A percentile compares a stretch with the other conserved stretches of the same genome.
Conservation (phyloP, 116 monocot species). For the Cymodocea nodosa region DNA sequence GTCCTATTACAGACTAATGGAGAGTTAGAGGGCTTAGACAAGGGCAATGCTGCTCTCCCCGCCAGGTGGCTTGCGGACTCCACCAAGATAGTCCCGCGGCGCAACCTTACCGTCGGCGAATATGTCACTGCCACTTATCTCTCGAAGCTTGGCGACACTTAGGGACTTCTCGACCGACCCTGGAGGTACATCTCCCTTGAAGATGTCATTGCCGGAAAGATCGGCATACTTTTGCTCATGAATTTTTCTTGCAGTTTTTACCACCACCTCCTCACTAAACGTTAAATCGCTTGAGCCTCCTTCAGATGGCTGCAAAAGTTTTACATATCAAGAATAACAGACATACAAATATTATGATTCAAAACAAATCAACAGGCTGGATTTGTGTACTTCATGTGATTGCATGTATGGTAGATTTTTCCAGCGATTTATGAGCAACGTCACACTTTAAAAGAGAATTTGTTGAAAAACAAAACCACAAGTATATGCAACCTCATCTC, state of each 20-base stretch:
- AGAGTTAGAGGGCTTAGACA: conserved; percentile 16
- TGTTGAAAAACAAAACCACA: no score
- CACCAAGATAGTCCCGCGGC: conserved; percentile 55
- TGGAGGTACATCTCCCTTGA: conserved; percentile 37
- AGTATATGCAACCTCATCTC: no score
- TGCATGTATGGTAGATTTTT: not conserved
- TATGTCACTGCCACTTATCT: conserved; percentile 72
- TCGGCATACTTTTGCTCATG: conserved; percentile 47
- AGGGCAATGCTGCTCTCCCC: conserved; percentile 76
- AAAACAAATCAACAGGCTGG: not conserved
- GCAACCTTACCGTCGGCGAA: conserved; percentile 53
- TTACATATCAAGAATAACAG: not conserved
- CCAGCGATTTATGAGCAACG: not conserved
- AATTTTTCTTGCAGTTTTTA: conserved; percentile 50
- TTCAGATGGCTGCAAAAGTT: conserved; percentile 20
- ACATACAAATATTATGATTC: not conserved
- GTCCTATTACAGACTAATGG: not conserved
- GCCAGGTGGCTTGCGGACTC: conserved; percentile 66
- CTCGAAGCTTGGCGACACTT: conserved; percentile 59
- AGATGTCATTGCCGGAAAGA: conserved; percentile 52
- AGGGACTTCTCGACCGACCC: conserved; percentile 37
- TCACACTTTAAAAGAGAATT: not conserved
- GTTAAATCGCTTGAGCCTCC: conserved; percentile 35
- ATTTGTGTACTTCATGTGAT: no score
- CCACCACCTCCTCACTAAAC: conserved; percentile 32